Evolutionary conservation across 345 rosid species (phyloP).

Genomic region (Hibiscus tridactylites): DNA sequence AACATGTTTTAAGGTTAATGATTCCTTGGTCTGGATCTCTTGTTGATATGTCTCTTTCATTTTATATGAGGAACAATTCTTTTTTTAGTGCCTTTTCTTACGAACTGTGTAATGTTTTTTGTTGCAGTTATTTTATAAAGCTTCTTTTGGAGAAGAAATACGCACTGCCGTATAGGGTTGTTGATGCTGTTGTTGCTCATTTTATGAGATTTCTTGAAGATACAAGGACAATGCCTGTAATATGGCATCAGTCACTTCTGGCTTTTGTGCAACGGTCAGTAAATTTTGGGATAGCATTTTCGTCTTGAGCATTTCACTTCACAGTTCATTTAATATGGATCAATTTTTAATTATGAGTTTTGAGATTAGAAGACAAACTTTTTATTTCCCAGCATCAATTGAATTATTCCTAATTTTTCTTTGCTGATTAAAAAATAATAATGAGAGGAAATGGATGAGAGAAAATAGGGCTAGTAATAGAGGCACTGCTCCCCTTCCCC

Average conservation of each 20-base stretch:
- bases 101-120: neutral
- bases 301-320: neutral
- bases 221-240: slow-evolving; percentile 83
- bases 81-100: neutral
- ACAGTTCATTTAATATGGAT: neutral
- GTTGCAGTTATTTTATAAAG: slow-evolving; percentile 81
- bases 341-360: neutral
- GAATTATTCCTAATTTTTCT: neutral
- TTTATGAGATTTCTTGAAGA: slow-evolving; percentile 77
- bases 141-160: slow-evolving; percentile 88
- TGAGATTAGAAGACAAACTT: neutral
- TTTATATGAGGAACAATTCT: neutral
- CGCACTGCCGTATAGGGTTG: slow-evolving; percentile 71
- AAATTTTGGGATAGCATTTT: neutral
- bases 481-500: neutral
- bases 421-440: neutral
- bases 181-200: slow-evolving; percentile 74
- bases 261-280: slow-evolving; percentile 81
- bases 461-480: neutral
- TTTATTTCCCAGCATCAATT: neutral
- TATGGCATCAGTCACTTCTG: slow-evolving; percentile 96
- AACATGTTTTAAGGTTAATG: neutral
- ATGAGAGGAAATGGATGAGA: neutral
- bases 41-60: neutral
- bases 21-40: neutral